Evolutionary conservation across 73 alveolate genomes (phyloP), one percentile per base, ranked within the genome.

Genomic region (Paramecium caudatum): DNA sequence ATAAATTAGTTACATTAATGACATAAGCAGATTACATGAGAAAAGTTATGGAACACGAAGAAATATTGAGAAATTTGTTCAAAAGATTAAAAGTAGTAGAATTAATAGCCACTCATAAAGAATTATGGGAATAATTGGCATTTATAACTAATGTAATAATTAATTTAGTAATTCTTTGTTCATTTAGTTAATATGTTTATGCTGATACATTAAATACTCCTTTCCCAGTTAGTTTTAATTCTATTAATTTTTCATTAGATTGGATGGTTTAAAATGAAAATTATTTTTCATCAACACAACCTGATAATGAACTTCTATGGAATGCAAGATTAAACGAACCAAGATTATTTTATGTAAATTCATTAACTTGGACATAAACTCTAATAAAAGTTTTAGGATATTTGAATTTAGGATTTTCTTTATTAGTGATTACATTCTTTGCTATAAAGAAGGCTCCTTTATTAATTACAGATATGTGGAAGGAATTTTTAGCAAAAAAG

Each of bases 41-140:
- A 15, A 86, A 86, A 78, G 88, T 86, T 2, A 86, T 86, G 93
- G 84, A 41, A 32, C 93, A 86, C 45, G 93, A 86, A 25, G 93
- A 86, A 65, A 34, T 21, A 12, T 43, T 70, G 7, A 86, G 93
- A 43, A 78, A 86, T 19, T 23, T 86, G 43, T 86, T 86, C 46
- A 86, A 78, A 45, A 62, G 78, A 62, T 25, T 55, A 21, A 86
- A 65, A 63, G 45, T 86, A 39, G 68, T 86, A 3, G 93, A 78
- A 7, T 19, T 86, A 9, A 86, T 86, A 62, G 93, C 93, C 9
- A 78, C 82, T 34, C 93, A 86, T 21, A 86, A 86, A 62, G 12
- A n/a, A 23, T 78, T 86, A 4, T 86, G 93, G 93, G 93, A 86
- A 39, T 34, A 86, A 15, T 65, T 86, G 32, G 68, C 93, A n/a